These are phyloP conservation scores for Irpex sp. DNA, from an alignment of 1,284 basidiomycete species.

Conservation along the genomic window DNA sequence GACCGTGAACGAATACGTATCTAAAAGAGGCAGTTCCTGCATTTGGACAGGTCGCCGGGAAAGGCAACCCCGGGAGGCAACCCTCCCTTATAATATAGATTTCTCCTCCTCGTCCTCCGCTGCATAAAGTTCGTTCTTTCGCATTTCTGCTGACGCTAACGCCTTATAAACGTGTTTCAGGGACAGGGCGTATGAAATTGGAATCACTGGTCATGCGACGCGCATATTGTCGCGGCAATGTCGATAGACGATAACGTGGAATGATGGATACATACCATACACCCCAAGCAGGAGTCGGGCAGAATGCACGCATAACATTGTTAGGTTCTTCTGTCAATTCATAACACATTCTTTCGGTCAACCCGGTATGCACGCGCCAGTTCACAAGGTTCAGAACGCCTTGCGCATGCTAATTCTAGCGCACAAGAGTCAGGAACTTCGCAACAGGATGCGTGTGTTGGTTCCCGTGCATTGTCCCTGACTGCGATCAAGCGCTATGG, in stretches of 20 bases:
- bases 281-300: background rate
- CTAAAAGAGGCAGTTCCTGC: no score
- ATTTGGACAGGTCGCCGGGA: no score
- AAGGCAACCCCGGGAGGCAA: no score
- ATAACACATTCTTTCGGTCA: background rate
- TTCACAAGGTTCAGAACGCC: background rate
- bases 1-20: no score
- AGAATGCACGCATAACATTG: background rate
- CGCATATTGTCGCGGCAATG: background rate
- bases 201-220: background rate
- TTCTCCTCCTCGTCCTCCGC: background rate
- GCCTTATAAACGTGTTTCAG: background rate
- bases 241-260: background rate
- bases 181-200: background rate
- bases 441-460: background rate
- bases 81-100: no score
- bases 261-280: background rate
- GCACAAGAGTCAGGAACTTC: background rate
- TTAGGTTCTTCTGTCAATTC: background rate
- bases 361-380: background rate
- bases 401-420: background rate
- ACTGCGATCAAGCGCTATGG: background rate
- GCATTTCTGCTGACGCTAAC: background rate
- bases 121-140: background rate
- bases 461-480: background rate